Evolutionary conservation across 225 moss, liverwort and hornwort genomes (phyloP).

Genomic region (Pseudoscleropodium purum): DNA sequence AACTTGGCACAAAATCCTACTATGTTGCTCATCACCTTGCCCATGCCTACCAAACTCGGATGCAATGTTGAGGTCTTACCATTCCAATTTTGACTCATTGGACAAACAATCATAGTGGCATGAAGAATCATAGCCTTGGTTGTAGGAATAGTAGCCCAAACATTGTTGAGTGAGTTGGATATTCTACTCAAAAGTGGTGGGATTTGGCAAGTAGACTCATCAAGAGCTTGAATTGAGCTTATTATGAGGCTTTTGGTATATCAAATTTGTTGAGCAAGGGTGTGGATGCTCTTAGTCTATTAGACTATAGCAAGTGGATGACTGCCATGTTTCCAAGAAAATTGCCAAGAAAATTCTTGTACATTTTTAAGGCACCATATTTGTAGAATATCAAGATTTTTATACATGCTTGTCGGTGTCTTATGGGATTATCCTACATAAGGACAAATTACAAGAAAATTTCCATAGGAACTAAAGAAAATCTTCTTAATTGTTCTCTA

Average conservation of each 20-base stretch:
- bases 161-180: background rate
- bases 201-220: background rate
- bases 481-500: background rate
- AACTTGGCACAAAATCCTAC: background rate
- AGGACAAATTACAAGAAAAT: background rate
- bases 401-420: background rate
- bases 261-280: background rate
- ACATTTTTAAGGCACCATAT: rapidly evolving
- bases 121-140: too few species aligned
- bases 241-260: background rate
- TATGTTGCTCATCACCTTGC: rapidly evolving
- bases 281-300: background rate
- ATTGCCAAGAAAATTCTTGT: background rate
- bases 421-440: rapidly evolving
- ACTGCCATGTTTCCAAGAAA: rapidly evolving
- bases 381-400: background rate
- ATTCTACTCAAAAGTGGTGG: rapidly evolving
- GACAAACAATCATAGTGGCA: background rate
- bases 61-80: background rate
- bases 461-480: background rate
- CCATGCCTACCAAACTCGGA: rapidly evolving
- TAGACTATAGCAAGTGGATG: background rate
- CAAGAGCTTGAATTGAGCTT: background rate
- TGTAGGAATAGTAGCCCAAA: too few species aligned
- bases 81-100: background rate